phyloP scores from a whole-genome alignment of 768 basidiomycete genomes.

The Tylopilus rubrobrunneus region DNA sequence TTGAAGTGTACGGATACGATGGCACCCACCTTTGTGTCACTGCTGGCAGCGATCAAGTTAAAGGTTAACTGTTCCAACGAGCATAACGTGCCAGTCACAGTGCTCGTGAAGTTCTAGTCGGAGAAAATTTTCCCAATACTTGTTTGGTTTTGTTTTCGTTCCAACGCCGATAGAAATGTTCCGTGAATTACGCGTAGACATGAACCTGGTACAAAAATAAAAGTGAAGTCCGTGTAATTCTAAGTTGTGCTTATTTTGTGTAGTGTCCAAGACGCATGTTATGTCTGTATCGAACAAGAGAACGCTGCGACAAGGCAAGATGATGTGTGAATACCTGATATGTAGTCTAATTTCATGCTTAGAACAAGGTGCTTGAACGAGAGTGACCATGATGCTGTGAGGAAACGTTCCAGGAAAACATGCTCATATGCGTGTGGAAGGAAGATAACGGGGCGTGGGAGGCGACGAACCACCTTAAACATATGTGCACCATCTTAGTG shows the following conservation, averaged over 20 bases:
- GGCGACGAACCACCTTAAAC: background rate
- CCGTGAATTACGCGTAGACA: conserved; percentile 1
- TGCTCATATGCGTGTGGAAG: background rate
- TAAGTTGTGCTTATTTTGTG: conserved; percentile 10
- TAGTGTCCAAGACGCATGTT: conserved; percentile 10
- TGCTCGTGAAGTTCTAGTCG: background rate
- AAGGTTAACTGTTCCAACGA: no score
- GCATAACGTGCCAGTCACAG: no score
- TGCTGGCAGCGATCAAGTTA: no score
- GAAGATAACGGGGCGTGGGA: background rate
- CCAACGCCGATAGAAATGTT: background rate
- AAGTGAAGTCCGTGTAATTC: conserved; percentile 11
- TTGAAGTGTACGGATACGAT: background rate
- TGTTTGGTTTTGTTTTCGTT: conserved; percentile 14
- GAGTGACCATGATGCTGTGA: conserved; percentile 13
- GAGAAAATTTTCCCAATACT: background rate
- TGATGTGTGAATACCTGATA: conserved; percentile 7
- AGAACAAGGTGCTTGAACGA: conserved; percentile 5
- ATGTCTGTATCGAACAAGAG: conserved; percentile 12
- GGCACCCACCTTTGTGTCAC: conserved; percentile 9
- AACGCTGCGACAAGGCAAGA: background rate
- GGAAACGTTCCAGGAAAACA: conserved; percentile 1
- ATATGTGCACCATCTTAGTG: background rate
- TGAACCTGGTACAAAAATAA: conserved; percentile 21
- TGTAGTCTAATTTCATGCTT: conserved; percentile 17